Base-by-base conservation (phyloP, 257 asterid genomes). In the Solanum pennellii region DNA sequence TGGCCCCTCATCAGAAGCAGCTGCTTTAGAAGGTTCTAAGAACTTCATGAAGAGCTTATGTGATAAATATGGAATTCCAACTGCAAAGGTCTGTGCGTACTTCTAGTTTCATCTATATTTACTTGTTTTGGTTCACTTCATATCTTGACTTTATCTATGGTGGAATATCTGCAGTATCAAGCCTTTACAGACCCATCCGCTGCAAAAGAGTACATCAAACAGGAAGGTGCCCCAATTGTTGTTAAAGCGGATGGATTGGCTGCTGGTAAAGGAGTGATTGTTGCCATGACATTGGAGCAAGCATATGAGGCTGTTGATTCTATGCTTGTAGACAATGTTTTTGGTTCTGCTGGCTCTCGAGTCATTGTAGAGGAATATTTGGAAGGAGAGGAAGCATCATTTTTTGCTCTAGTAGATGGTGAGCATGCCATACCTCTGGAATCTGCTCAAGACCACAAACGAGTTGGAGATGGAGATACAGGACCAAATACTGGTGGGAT, bases 401-500 rank as follows among this genome's bases (percentile, higher is more conserved):
- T 95, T 89, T 96, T 96, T 86, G 99, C 99, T 44, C 88, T 96
- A 41, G 98, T 95, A 13, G 99, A 96, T 87, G 99, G 99, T 62
- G 96, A 95, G 90, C 92, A 94, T 91, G 99, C 99, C 62, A 87
- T 96, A 88, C 92, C 99, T 72, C 83, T 96, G 52, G 99, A 95
- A 92, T 96, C 99, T 10, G 99, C 99, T 77, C 99, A 96, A 90
- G 99, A 96, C 89, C 98, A 96, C 89, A 96, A 96, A 93, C 94
- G 99, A 90, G 98, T 94, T 3, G 98, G 98, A 39, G 99, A 94
- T 49, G 98, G 98, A 23, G 99, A 96, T 87, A 91, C 93, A 13
- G 99, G 99, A 35, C 97, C 98, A 18, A 96, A 96, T 91, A 96
- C 99, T 33, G 99, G 99, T 86, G 99, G 99, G 84, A 96, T 94